Percentiles rank a stretch among this genome's conserved stretches.
These are phyloP conservation scores for Phaeosphaeria sp. DNA, from an alignment of 2,329 filamentous ascomycete genomes.

Conservation along the genomic window DNA sequence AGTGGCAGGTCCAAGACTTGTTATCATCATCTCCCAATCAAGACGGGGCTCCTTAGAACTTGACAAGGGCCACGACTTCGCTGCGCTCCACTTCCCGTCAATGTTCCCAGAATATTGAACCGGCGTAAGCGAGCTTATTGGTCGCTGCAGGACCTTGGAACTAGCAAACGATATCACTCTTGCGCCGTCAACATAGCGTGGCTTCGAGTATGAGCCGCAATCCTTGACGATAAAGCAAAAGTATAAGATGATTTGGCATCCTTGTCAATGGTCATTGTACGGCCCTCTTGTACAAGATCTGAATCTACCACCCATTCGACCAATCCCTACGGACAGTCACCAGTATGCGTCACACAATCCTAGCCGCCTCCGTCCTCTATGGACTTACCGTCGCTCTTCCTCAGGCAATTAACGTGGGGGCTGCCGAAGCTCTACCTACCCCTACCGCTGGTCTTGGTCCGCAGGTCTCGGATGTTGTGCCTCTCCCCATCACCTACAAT, in stretches of 20 bases:
- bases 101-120: conserved; percentile 4
- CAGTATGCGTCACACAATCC: conserved; percentile 32
- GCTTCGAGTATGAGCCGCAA: background rate
- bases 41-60: background rate
- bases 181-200: conserved; percentile 21
- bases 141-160: background rate
- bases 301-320: too few species aligned
- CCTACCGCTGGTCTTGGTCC: conserved; percentile 31
- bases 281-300: background rate
- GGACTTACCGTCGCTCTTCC: conserved; percentile 30
- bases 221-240: background rate
- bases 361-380: conserved; percentile 25
- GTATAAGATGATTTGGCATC: conserved; percentile 4
- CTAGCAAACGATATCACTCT: conserved; percentile 2
- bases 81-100: background rate
- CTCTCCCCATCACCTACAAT: conserved; percentile 35
- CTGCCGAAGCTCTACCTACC: conserved; percentile 43
- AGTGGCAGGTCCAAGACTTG: background rate
- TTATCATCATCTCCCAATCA: background rate
- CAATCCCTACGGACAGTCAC: background rate
- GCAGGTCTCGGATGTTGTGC: conserved; percentile 29
- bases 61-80: background rate
- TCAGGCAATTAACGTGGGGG: conserved; percentile 46
- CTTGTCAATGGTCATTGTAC: conserved; percentile 10
- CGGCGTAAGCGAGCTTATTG: conserved; percentile 14